These are phyloP conservation scores for Fusarium dimerum DNA, from an alignment of 2,329 filamentous ascomycete species.

Conservation along the genomic window DNA sequence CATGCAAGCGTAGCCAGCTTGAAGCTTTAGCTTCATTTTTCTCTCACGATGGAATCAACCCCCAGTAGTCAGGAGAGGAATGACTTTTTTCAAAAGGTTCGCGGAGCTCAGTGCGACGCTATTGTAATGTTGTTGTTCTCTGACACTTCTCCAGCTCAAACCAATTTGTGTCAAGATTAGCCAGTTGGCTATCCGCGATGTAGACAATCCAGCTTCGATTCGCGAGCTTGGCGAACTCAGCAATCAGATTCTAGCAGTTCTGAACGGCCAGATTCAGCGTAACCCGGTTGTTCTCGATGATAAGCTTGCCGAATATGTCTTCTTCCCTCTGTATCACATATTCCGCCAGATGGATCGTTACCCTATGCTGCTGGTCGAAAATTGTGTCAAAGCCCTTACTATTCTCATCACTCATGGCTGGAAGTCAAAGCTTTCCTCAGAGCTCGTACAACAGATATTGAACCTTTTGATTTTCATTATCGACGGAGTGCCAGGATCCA, in stretches of 20 bases:
- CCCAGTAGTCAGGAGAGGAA: slow-evolving; percentile 28
- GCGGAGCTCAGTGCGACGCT: too few species aligned
- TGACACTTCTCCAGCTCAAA: slow-evolving; percentile 52
- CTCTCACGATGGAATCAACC: slow-evolving; percentile 27
- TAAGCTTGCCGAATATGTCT: slow-evolving; percentile 89
- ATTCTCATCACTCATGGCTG: slow-evolving; percentile 78
- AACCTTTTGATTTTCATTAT: slow-evolving; percentile 82
- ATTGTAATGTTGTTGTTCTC: not conserved
- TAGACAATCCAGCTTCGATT: slow-evolving; percentile 41
- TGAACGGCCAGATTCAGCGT: slow-evolving; percentile 44
- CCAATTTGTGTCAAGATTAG: slow-evolving; percentile 63
- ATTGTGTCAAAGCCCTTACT: slow-evolving; percentile 72
- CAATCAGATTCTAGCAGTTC: slow-evolving; percentile 46
- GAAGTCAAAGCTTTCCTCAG: slow-evolving; percentile 68
- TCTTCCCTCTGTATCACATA: slow-evolving; percentile 88
- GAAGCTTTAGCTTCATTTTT: slow-evolving; percentile 18
- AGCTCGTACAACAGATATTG: slow-evolving; percentile 80
- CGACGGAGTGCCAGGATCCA: slow-evolving; percentile 65
- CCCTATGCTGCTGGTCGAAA: slow-evolving; percentile 71
- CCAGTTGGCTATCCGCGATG: slow-evolving; percentile 53
- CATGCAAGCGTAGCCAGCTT: slow-evolving; percentile 21
- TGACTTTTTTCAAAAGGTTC: slow-evolving; percentile 35
- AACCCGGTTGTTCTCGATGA: slow-evolving; percentile 64
- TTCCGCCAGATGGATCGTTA: slow-evolving; percentile 75
- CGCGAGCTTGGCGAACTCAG: slow-evolving; percentile 49